phyloP scores from a whole-genome alignment of 2,329 filamentous ascomycete species.

The Leptographium lundbergii region DNA sequence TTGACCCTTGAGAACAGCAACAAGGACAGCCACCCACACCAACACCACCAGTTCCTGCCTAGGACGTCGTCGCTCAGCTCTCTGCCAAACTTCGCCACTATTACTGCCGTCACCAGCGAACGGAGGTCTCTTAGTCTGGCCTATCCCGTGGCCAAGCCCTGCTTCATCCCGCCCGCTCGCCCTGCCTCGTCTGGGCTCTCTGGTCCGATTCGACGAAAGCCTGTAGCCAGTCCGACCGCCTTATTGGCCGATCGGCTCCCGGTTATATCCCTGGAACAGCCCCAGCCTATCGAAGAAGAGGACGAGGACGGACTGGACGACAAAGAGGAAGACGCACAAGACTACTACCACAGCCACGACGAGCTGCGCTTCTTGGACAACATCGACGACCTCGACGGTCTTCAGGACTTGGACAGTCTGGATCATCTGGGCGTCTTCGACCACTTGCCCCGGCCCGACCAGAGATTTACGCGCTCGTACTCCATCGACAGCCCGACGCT shows the following conservation, averaged over 20 bases:
- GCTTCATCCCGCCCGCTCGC: neutral
- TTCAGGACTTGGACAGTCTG: neutral
- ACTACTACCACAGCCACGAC: neutral
- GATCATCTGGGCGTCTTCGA: conserved; percentile 15
- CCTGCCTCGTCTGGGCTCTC: neutral
- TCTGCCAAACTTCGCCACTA: conserved; percentile 3
- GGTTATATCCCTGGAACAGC: neutral
- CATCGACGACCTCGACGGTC: neutral
- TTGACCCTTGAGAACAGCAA: conserved; percentile 3
- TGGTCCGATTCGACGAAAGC: conserved; percentile 42
- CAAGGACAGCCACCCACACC: too few relatives aligned
- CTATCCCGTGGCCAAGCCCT: neutral
- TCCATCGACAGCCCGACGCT: conserved; percentile 49
- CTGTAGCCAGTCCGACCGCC: conserved; percentile 45
- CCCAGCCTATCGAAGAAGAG: neutral
- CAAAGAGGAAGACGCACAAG: neutral
- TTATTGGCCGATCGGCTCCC: conserved; percentile 29
- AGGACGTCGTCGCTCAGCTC: conserved; percentile 6
- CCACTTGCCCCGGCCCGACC: conserved; percentile 35
- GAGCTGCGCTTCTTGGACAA: neutral
- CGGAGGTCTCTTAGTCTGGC: conserved; percentile 6
- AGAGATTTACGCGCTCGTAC: conserved; percentile 40
- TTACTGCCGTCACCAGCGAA: neutral
- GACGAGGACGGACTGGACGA: neutral
- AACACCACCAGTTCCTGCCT: conserved; percentile 1